A percentile compares a stretch with the other conserved stretches of the same genome.
phyloP scores from a whole-genome alignment of 805 yeast genomes.

The Monosporozyma siamensis region DNA sequence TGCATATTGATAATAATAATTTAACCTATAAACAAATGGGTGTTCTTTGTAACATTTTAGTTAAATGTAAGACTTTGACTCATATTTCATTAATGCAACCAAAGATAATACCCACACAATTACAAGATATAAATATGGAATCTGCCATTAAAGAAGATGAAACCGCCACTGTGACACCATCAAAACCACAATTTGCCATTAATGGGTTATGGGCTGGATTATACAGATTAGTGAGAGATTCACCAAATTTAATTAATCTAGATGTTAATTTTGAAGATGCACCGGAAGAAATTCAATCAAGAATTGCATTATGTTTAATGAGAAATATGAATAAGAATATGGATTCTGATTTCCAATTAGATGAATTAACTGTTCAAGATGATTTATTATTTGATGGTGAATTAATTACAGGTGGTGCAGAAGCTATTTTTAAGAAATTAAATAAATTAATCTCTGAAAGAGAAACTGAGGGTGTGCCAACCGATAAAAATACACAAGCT shows the following conservation, averaged over 20 bases:
- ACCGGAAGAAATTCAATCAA: constrained; percentile 54
- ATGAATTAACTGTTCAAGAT: constrained; percentile 34
- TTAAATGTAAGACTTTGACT: constrained; percentile 57
- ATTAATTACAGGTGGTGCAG: constrained; percentile 62
- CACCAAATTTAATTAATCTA: constrained; percentile 52
- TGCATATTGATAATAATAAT: constrained; percentile 64
- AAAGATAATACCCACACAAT: background rate
- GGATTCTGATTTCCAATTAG: constrained; percentile 26
- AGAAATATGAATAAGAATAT: constrained; percentile 66
- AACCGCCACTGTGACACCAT: background rate
- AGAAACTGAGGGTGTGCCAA: background rate
- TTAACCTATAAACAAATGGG: constrained; percentile 48
- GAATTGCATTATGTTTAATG: constrained; percentile 72
- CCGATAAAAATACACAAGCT: constrained; percentile 17
- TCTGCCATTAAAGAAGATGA: background rate
- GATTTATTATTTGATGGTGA: constrained; percentile 72
- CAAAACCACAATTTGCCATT: constrained; percentile 31
- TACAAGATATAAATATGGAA: no score
- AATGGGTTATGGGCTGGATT: constrained; percentile 55
- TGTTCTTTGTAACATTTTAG: constrained; percentile 56
- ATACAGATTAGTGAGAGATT: constrained; percentile 55
- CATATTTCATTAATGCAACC: constrained; percentile 62
- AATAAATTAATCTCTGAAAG: constrained; percentile 10
- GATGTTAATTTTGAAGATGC: constrained; percentile 57
- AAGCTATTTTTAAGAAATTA: constrained; percentile 42